A percentile compares a stretch with the other conserved stretches of the same genome.
Evolutionary conservation across 306 rosid genomes (phyloP).

Genomic region (Fragaria ananassa): DNA sequence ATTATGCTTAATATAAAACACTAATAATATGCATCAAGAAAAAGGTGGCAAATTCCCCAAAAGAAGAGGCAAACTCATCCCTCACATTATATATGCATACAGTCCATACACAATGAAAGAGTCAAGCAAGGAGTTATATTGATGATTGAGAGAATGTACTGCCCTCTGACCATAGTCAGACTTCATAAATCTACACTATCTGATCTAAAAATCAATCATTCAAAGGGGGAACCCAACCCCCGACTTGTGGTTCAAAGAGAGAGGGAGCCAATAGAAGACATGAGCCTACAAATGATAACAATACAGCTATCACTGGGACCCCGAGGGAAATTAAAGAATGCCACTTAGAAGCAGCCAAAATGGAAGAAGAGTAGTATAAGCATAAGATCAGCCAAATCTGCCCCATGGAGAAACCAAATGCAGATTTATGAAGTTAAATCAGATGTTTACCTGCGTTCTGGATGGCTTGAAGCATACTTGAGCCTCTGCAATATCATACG

Average conservation of each 20-base stretch:
- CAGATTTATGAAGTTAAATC: conserved; percentile 18
- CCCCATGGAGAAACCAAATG: background rate
- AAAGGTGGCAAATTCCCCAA: background rate
- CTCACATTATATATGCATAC: background rate
- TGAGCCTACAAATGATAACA: background rate
- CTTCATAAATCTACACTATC: background rate
- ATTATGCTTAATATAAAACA: background rate
- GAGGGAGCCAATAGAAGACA: background rate
- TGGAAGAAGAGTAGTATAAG: background rate
- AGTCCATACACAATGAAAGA: background rate
- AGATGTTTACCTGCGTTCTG: conserved; percentile 60
- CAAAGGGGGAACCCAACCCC: background rate
- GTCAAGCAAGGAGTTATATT: conserved; percentile 6
- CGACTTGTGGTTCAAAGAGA: background rate
- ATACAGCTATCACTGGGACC: background rate
- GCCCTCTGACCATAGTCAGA: background rate
- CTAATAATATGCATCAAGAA: background rate
- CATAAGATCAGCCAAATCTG: background rate
- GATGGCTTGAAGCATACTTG: conserved; percentile 72
- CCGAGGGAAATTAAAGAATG: background rate
- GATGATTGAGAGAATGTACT: background rate
- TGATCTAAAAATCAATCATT: background rate
- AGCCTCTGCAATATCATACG: conserved; percentile 92
- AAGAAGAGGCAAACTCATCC: background rate
- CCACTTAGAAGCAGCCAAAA: background rate